phyloP scores from a whole-genome alignment of 2,329 filamentous ascomycete genomes.

The Alternaria consortialis region DNA sequence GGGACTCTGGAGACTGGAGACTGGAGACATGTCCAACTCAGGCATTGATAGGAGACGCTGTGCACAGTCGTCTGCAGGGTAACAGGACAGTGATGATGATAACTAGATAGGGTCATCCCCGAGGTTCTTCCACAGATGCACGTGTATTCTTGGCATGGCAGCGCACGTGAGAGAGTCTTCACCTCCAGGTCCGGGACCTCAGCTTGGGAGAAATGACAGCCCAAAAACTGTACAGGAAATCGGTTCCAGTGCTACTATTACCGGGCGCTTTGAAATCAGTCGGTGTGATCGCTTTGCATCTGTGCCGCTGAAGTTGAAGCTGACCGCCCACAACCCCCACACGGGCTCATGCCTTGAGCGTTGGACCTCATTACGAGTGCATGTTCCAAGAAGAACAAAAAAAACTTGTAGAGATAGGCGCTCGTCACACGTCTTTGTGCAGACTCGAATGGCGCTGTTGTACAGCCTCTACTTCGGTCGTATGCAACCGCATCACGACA shows the following conservation, averaged over 20 bases:
- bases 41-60: background rate
- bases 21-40: background rate
- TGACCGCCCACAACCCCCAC: conserved; percentile 13
- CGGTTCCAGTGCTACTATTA: conserved; percentile 4
- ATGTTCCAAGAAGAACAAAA: conserved; percentile 1
- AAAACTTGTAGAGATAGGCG: conserved; percentile 16
- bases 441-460: conserved; percentile 13
- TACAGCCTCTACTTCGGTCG: conserved; percentile 15
- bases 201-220: background rate
- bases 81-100: background rate
- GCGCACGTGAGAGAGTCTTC: background rate
- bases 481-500: conserved; percentile 6
- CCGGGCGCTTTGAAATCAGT: conserved; percentile 12
- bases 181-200: background rate
- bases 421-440: conserved; percentile 20
- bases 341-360: conserved; percentile 3
- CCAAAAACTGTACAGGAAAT: background rate
- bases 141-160: background rate
- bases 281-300: conserved; percentile 21
- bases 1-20: background rate
- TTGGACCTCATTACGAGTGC: conserved; percentile 2
- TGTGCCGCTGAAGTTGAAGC: conserved; percentile 12
- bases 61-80: conserved; percentile 1
- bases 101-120: background rate
- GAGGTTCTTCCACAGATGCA: background rate